A percentile compares a stretch with the other conserved stretches of the same genome.
phyloP scores from a whole-genome alignment of 2,329 filamentous ascomycete genomes.

The Fusarium agapanthi region DNA sequence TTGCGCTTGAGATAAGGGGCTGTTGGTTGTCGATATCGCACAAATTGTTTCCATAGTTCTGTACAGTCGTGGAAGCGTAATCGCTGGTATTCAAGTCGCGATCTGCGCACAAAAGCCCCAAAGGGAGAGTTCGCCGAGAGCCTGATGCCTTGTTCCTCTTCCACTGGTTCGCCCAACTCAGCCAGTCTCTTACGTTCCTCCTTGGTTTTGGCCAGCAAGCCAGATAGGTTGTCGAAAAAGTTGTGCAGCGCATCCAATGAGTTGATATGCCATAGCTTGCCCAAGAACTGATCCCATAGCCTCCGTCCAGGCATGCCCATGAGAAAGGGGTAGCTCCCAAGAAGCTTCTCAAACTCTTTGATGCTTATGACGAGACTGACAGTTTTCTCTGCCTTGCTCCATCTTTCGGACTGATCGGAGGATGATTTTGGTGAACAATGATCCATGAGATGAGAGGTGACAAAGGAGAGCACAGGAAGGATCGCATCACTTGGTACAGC shows the following conservation, averaged over 20 bases:
- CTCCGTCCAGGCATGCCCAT: constrained; percentile 74
- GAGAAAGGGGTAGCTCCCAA: constrained; percentile 60
- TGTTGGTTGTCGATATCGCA: constrained; percentile 81
- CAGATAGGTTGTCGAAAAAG: constrained; percentile 72
- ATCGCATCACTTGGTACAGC: constrained; percentile 74
- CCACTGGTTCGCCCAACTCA: constrained; percentile 54
- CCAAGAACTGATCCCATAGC: constrained; percentile 89
- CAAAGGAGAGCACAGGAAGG: constrained; percentile 79
- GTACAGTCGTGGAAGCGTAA: constrained; percentile 82
- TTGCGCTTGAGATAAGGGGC: constrained; percentile 71
- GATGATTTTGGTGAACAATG: constrained; percentile 42
- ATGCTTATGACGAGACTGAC: constrained; percentile 64
- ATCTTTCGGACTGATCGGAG: constrained; percentile 47
- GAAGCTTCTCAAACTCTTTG: constrained; percentile 67
- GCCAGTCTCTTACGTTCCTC: constrained; percentile 66
- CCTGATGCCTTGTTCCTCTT: constrained; percentile 64
- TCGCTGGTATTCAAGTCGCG: constrained; percentile 80
- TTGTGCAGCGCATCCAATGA: constrained; percentile 81
- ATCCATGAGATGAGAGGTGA: constrained; percentile 75
- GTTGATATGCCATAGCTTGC: constrained; percentile 83
- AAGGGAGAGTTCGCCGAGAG: constrained; percentile 80
- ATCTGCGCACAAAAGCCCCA: constrained; percentile 80
- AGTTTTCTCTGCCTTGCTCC: constrained; percentile 59
- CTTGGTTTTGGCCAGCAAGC: constrained; percentile 68
- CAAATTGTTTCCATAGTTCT: constrained; percentile 83